Evolutionary conservation across 2,329 filamentous ascomycete species (phyloP).

Genomic region (Fusarium bulbicola): DNA sequence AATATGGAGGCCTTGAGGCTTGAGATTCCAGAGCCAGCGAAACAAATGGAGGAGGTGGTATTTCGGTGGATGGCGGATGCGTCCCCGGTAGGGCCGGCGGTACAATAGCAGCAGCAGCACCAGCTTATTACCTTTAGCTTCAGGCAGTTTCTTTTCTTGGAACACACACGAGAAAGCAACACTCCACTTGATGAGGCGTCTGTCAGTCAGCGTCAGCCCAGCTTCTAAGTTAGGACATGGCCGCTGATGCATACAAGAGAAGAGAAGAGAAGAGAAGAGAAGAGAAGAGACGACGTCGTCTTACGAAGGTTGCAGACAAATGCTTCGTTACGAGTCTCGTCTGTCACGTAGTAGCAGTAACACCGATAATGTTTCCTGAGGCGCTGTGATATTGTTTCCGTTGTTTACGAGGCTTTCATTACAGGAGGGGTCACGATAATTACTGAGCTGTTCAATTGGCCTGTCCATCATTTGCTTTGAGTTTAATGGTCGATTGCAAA

Average conservation of each 20-base stretch:
- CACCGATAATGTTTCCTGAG: background rate
- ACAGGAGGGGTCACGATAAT: background rate
- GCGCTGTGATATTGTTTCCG: background rate
- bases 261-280: slow-evolving; percentile 11
- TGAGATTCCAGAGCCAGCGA: slow-evolving; percentile 16
- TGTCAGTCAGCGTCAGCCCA: slow-evolving; percentile 26
- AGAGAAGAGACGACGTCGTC: slow-evolving; percentile 13
- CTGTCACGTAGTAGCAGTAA: background rate
- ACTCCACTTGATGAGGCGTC: slow-evolving; percentile 16
- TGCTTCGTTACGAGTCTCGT: background rate
- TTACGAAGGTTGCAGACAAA: slow-evolving; percentile 15
- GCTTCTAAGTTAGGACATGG: slow-evolving; percentile 2
- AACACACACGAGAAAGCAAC: slow-evolving; percentile 20
- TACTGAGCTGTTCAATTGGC: background rate
- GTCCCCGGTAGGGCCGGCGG: slow-evolving; percentile 23
- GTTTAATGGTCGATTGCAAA: slow-evolving; percentile 3
- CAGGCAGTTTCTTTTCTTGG: slow-evolving; percentile 30
- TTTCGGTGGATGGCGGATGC: slow-evolving; percentile 22
- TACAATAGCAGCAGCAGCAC: background rate
- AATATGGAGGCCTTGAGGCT: slow-evolving; percentile 2
- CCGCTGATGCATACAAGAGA: slow-evolving; percentile 6
- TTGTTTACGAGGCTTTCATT: background rate
- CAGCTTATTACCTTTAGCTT: background rate
- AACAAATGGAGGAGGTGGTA: slow-evolving; percentile 28
- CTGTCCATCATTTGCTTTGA: background rate